A percentile compares a stretch with the other conserved stretches of the same genome.
These are phyloP conservation scores for Eragrostis curvula DNA, from an alignment of 176 grass and related monocot genomes.

Conservation along the genomic window DNA sequence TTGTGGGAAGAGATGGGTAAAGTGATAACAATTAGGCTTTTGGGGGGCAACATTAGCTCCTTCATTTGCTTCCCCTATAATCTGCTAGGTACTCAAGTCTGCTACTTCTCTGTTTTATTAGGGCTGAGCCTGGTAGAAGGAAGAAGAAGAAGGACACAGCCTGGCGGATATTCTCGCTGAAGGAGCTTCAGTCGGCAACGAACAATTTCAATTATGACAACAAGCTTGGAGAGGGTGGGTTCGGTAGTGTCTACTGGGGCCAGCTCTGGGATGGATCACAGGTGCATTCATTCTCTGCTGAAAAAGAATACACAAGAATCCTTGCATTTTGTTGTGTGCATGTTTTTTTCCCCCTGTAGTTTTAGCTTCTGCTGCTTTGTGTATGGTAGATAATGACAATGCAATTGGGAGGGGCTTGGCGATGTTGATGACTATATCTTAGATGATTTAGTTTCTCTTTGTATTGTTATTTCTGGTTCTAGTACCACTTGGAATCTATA, in stretches of 20 bases:
- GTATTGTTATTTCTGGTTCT: not conserved
- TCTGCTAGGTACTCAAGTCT: not conserved
- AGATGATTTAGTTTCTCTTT: constrained; percentile 12
- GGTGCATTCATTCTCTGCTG: constrained; percentile 51
- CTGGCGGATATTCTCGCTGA: constrained; percentile 84
- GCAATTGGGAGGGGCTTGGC: not conserved
- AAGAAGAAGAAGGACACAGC: constrained; percentile 66
- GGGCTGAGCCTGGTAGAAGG: constrained; percentile 61
- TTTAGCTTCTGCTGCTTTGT: not conserved
- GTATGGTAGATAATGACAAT: constrained; percentile 4
- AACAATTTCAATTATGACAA: constrained; percentile 99
- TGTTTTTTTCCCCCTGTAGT: not conserved
- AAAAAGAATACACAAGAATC: not conserved
- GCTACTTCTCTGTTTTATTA: constrained; percentile 30
- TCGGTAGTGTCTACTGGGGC: constrained; percentile 96
- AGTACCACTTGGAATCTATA: constrained; percentile 9
- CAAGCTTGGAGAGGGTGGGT: constrained; percentile 91
- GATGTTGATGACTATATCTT: constrained; percentile 33
- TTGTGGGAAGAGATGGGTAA: not conserved
- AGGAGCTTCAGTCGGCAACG: constrained; percentile 79
- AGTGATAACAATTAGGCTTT: not conserved
- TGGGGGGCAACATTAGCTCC: not conserved
- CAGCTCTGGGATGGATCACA: constrained; percentile 95
- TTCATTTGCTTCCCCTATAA: not conserved
- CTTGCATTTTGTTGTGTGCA: not conserved